Conservation (phyloP, 2,329 filamentous ascomycete species). For the Ceratocystis colombiana region DNA sequence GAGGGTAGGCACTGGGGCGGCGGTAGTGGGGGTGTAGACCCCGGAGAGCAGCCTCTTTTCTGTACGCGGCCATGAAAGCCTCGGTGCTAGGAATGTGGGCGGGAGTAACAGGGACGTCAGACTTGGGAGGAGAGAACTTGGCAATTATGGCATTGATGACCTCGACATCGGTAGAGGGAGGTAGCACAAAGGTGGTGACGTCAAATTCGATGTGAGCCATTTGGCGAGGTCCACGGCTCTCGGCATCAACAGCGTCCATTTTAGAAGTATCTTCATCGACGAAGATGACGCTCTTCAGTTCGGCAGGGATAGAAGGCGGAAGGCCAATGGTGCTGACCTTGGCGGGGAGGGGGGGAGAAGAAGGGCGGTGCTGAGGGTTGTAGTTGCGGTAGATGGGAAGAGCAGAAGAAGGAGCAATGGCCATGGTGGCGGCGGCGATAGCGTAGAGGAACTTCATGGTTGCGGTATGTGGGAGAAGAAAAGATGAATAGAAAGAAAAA, state of each 20-base stretch:
- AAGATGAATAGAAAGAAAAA: neutral
- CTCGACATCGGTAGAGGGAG: neutral
- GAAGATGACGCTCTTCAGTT: slow-evolving; percentile 16
- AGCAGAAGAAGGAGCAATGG: slow-evolving; percentile 8
- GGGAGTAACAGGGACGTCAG: too few relatives aligned
- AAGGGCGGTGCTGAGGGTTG: neutral
- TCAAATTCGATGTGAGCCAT: neutral
- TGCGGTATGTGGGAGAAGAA: neutral
- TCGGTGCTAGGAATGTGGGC: neutral
- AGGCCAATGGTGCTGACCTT: slow-evolving; percentile 18
- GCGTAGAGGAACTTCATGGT: slow-evolving; percentile 21
- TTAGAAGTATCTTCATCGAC: slow-evolving; percentile 6
- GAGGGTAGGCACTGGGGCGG: slow-evolving; percentile 11
- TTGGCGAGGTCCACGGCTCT: neutral
- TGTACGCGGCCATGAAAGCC: slow-evolving; percentile 1
- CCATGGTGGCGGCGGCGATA: slow-evolving; percentile 16
- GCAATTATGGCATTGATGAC: slow-evolving; percentile 8
- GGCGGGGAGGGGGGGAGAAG: neutral
- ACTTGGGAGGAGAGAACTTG: neutral
- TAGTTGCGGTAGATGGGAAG: neutral
- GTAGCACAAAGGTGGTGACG: slow-evolving; percentile 4
- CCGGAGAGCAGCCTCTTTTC: neutral
- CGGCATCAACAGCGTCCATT: slow-evolving; percentile 1
- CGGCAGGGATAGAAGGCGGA: slow-evolving; percentile 17
- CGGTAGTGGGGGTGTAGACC: slow-evolving; percentile 6